These are phyloP conservation scores for Leccinum imitatum DNA, from an alignment of 768 basidiomycete species.

Conservation along the genomic window DNA sequence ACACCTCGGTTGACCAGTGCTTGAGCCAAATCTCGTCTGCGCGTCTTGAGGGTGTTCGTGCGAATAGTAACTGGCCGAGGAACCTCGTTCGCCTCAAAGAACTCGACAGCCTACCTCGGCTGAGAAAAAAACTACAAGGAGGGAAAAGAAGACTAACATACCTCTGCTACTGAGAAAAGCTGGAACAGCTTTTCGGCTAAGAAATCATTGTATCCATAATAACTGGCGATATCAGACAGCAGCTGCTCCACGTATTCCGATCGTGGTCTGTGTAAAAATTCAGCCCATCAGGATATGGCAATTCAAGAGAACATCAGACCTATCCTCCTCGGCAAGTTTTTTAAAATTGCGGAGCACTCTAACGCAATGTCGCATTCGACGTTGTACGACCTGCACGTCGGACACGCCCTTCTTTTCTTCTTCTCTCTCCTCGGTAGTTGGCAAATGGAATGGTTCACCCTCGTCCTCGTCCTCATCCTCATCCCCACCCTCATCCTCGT, in stretches of 20 bases:
- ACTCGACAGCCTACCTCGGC: conserved; percentile 79
- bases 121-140: conserved; percentile 3
- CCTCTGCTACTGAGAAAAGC: conserved; percentile 91
- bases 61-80: conserved; percentile 97
- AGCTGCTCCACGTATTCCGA: conserved; percentile 90
- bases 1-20: conserved; percentile 93
- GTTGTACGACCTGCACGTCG: conserved; percentile 73
- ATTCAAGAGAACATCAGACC: conserved; percentile 37
- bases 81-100: conserved; percentile 97
- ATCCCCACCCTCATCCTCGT: conserved; percentile 39
- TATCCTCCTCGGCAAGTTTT: conserved; percentile 60
- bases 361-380: conserved; percentile 76
- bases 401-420: conserved; percentile 68
- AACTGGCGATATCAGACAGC: conserved; percentile 84
- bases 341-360: conserved; percentile 72
- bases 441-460: conserved; percentile 56
- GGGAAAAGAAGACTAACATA: conserved; percentile 32
- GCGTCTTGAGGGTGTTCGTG: conserved; percentile 92
- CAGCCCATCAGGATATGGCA: conserved; percentile 5
- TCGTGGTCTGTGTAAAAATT: conserved; percentile 56
- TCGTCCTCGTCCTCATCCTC: conserved; percentile 33
- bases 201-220: conserved; percentile 98
- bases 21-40: conserved; percentile 93
- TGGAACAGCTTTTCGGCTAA: conserved; percentile 92
- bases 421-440: conserved; percentile 69